Evolutionary conservation across 305 asterid species (phyloP).

Genomic region (Plantago coronopus): DNA sequence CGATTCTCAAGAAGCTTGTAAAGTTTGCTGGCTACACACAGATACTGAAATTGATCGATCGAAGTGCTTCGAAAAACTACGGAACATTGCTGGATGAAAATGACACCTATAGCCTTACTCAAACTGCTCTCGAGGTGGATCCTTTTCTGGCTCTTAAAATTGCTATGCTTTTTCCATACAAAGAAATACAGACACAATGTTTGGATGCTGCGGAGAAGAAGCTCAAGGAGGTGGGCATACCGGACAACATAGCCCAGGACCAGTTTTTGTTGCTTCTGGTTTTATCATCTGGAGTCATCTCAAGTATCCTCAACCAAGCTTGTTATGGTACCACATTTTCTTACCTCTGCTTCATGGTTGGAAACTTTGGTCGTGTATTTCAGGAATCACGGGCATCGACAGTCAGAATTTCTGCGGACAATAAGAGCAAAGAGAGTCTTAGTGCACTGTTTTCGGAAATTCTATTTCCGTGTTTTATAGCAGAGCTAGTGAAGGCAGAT

Average conservation of each 20-base stretch:
- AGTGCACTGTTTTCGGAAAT: conserved; percentile 40
- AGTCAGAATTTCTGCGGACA: conserved; percentile 20
- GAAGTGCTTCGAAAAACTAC: conserved; percentile 31
- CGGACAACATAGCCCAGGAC: conserved; percentile 45
- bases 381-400: conserved; percentile 48
- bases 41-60: conserved; percentile 57
- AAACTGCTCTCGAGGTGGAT: conserved; percentile 40
- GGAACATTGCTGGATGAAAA: conserved; percentile 57
- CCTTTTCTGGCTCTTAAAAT: conserved; percentile 66
- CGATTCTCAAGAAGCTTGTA: conserved; percentile 47
- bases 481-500: conserved; percentile 80
- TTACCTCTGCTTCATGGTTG: conserved; percentile 71
- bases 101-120: conserved; percentile 41
- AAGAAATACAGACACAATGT: conserved; percentile 52
- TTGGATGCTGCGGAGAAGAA: conserved; percentile 72
- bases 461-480: conserved; percentile 64
- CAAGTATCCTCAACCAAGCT: conserved; percentile 45
- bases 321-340: conserved; percentile 64
- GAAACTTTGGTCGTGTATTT: conserved; percentile 57
- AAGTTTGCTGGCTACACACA: conserved; percentile 36
- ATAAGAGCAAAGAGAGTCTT: conserved; percentile 19
- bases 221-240: conserved; percentile 54
- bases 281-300: conserved; percentile 61
- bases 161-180: conserved; percentile 55
- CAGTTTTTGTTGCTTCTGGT: conserved; percentile 49